A percentile compares a stretch with the other conserved stretches of the same genome.
phyloP scores from a whole-genome alignment of 2,329 filamentous ascomycete genomes.

The Aureobasidium namibiae region DNA sequence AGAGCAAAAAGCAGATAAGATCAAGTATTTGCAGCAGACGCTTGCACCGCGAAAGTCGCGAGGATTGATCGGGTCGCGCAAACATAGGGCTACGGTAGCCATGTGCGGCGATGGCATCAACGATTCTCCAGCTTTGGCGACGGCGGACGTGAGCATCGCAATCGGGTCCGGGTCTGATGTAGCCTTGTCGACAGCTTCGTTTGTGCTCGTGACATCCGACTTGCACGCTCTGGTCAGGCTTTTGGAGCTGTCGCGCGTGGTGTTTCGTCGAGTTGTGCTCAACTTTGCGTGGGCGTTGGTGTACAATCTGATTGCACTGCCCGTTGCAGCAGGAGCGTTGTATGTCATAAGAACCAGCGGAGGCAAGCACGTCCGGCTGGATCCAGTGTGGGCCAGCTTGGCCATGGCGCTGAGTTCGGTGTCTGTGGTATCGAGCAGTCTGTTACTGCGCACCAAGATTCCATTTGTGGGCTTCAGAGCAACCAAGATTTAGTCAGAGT shows the following conservation, averaged over 20 bases:
- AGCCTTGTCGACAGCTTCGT: slow-evolving; percentile 71
- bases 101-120: slow-evolving; percentile 88
- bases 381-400: slow-evolving; percentile 78
- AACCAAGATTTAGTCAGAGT: not conserved
- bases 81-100: slow-evolving; percentile 52
- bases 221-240: slow-evolving; percentile 64
- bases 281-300: slow-evolving; percentile 80
- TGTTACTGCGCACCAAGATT: slow-evolving; percentile 53
- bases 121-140: slow-evolving; percentile 71
- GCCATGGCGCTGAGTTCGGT: slow-evolving; percentile 92
- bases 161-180: slow-evolving; percentile 76
- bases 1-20: slow-evolving; percentile 68
- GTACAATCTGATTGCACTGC: slow-evolving; percentile 72
- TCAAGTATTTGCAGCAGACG: slow-evolving; percentile 40
- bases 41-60: slow-evolving; percentile 10
- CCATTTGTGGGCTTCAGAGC: slow-evolving; percentile 36
- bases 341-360: slow-evolving; percentile 52
- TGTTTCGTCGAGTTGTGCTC: slow-evolving; percentile 71
- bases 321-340: slow-evolving; percentile 71
- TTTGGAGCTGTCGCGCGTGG: slow-evolving; percentile 59
- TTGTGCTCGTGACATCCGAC: slow-evolving; percentile 68
- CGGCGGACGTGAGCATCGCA: slow-evolving; percentile 75
- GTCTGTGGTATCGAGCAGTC: slow-evolving; percentile 75
- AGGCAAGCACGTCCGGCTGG: slow-evolving; percentile 52
- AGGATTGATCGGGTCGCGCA: not conserved